A percentile compares a stretch with the other conserved stretches of the same genome.
phyloP scores from a whole-genome alignment of 2,329 filamentous ascomycete genomes.

The Calonectria leucothoes region DNA sequence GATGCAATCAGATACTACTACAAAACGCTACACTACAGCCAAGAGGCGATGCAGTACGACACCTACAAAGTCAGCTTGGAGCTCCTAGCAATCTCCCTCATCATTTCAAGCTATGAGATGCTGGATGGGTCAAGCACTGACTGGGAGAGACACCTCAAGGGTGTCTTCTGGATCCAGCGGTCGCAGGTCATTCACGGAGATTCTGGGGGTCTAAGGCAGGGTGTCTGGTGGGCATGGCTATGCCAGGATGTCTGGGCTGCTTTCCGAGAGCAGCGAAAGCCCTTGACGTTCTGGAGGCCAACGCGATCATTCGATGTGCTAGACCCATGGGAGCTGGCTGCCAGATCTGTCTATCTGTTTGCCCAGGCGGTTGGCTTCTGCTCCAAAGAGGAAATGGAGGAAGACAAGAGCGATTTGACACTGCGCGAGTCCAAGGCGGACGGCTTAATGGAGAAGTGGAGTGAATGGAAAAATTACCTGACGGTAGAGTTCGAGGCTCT shows the following conservation, averaged over 20 bases:
- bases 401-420: background rate
- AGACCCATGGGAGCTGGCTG: slow-evolving; percentile 63
- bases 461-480: slow-evolving; percentile 41
- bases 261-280: slow-evolving; percentile 66
- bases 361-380: slow-evolving; percentile 68
- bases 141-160: slow-evolving; percentile 72
- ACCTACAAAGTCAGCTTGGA: slow-evolving; percentile 68
- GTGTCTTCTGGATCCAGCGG: slow-evolving; percentile 74
- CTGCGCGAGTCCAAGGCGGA: background rate
- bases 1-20: slow-evolving; percentile 65
- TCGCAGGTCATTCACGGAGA: slow-evolving; percentile 71
- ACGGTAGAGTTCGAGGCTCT: slow-evolving; percentile 53
- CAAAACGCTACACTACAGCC: slow-evolving; percentile 70
- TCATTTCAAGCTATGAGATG: slow-evolving; percentile 75
- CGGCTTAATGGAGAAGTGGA: slow-evolving; percentile 42
- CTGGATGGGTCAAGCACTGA: slow-evolving; percentile 62
- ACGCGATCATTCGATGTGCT: slow-evolving; percentile 58
- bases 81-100: slow-evolving; percentile 67
- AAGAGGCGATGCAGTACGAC: slow-evolving; percentile 67
- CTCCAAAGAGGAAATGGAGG: background rate
- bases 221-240: slow-evolving; percentile 75
- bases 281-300: slow-evolving; percentile 69
- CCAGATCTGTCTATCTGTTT: slow-evolving; percentile 64
- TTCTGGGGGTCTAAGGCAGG: slow-evolving; percentile 65
- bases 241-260: slow-evolving; percentile 74